phyloP scores from a whole-genome alignment of 306 rosid genomes.

The Cucurbita ficifolia region DNA sequence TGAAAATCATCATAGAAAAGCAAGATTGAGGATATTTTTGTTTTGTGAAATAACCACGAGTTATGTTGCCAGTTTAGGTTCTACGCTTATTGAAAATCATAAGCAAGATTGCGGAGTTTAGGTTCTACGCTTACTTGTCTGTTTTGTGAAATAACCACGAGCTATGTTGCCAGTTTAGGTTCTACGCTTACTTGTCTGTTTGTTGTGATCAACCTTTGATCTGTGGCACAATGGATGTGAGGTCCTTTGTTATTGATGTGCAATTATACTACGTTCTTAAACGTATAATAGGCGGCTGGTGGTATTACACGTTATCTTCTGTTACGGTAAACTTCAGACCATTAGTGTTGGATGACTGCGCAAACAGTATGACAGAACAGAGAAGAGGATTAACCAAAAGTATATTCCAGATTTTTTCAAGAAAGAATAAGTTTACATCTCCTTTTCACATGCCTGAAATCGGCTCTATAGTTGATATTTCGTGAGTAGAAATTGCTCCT shows the following conservation, averaged over 20 bases:
- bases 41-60: not conserved
- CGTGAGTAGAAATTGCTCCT: not conserved
- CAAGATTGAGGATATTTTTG: not conserved
- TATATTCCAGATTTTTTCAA: not conserved
- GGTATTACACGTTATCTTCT: not conserved
- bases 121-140: not conserved
- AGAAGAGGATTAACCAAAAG: not conserved
- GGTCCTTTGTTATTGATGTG: slow-evolving; percentile 1
- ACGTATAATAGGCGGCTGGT: not conserved
- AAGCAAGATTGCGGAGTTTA: not conserved
- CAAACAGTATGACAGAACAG: not conserved
- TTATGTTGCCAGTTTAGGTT: not conserved
- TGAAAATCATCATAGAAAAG: not conserved
- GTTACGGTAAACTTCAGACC: not conserved
- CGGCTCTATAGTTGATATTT: not conserved
- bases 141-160: not conserved
- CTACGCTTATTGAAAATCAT: not conserved
- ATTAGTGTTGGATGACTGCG: not conserved
- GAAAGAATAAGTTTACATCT: not conserved
- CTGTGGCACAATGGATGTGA: not conserved
- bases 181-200: not conserved
- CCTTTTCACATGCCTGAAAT: not conserved
- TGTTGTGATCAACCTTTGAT: not conserved
- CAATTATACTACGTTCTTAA: not conserved
- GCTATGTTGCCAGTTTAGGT: not conserved